Evolutionary conservation across 192 early-diverging fungal genomes (phyloP).

Genomic region (Podila epigama): DNA sequence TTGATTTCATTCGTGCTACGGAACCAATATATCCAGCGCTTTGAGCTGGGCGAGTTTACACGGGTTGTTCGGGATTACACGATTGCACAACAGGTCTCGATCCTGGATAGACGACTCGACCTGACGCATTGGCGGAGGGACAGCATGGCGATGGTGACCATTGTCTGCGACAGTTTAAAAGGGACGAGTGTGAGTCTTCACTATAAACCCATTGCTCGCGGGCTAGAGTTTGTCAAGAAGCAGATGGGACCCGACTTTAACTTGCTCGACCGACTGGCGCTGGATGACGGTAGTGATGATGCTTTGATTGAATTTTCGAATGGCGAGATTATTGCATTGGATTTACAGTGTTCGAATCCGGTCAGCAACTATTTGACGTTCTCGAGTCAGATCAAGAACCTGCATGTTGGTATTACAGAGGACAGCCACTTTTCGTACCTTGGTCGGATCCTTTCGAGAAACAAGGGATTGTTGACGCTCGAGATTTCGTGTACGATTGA

Average conservation of each 20-base stretch:
- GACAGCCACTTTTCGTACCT: not conserved
- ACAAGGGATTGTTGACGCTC: conserved; percentile 1
- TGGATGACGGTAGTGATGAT: conserved; percentile 1
- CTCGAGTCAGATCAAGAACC: conserved; percentile 3
- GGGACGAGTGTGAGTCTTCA: conserved; percentile 1
- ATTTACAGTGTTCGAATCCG: not conserved
- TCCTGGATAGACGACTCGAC: not conserved
- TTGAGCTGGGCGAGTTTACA: conserved; percentile 8
- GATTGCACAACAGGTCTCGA: not conserved
- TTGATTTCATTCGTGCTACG: conserved; percentile 5
- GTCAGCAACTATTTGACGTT: conserved; percentile 8
- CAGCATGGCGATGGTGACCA: conserved; percentile 3
- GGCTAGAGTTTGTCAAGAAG: conserved; percentile 10
- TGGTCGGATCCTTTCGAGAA: conserved; percentile 10
- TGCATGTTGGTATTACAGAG: conserved; percentile 1
- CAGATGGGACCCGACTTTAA: not conserved
- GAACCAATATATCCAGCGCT: not conserved
- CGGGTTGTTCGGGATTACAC: too few relatives aligned
- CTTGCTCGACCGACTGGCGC: not conserved
- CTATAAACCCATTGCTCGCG: conserved; percentile 1
- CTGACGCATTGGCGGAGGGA: conserved; percentile 12
- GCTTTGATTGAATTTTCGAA: conserved; percentile 9
- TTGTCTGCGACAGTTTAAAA: not conserved
- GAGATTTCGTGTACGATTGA: not conserved
- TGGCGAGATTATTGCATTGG: conserved; percentile 2